Evolutionary conservation across 345 rosid species (phyloP).

Genomic region (Hibiscus tridactylites): DNA sequence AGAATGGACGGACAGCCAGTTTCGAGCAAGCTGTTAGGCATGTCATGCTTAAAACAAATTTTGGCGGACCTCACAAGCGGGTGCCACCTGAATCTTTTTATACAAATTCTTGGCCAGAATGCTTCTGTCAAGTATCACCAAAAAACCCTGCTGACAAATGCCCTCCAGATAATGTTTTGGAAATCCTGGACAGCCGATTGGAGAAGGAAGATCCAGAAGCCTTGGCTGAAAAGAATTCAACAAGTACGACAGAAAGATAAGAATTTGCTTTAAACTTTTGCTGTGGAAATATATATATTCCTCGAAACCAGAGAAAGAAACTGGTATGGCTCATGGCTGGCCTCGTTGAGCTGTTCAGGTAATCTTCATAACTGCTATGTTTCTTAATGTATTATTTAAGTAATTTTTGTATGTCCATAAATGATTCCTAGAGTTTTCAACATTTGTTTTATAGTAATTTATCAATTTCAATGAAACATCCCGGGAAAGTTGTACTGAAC

Average conservation of each 20-base stretch:
- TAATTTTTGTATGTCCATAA: neutral
- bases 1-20: slow-evolving; percentile 52
- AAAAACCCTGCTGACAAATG: slow-evolving; percentile 68
- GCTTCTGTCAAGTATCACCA: slow-evolving; percentile 74
- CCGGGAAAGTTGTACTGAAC: neutral
- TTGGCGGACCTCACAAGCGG: slow-evolving; percentile 92
- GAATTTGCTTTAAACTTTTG: neutral
- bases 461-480: neutral
- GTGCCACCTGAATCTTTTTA: slow-evolving; percentile 84
- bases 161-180: slow-evolving; percentile 75
- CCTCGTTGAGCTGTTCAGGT: slow-evolving; percentile 19
- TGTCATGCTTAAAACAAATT: slow-evolving; percentile 81
- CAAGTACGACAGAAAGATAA: slow-evolving; percentile 37
- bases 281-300: neutral
- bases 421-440: neutral
- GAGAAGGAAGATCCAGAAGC: slow-evolving; percentile 44
- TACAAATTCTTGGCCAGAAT: slow-evolving; percentile 98
- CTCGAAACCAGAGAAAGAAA: slow-evolving; percentile 12
- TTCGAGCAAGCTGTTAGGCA: slow-evolving; percentile 79
- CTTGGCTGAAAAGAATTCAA: slow-evolving; percentile 31
- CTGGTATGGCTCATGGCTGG: slow-evolving; percentile 1
- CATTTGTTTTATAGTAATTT: neutral
- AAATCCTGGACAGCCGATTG: slow-evolving; percentile 52
- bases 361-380: slow-evolving; percentile 7
- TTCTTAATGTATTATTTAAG: neutral